Evolutionary conservation across 2,329 filamentous ascomycete genomes (phyloP), one percentile per base, ranked within the genome.

Genomic region (Exophiala spinifera): DNA sequence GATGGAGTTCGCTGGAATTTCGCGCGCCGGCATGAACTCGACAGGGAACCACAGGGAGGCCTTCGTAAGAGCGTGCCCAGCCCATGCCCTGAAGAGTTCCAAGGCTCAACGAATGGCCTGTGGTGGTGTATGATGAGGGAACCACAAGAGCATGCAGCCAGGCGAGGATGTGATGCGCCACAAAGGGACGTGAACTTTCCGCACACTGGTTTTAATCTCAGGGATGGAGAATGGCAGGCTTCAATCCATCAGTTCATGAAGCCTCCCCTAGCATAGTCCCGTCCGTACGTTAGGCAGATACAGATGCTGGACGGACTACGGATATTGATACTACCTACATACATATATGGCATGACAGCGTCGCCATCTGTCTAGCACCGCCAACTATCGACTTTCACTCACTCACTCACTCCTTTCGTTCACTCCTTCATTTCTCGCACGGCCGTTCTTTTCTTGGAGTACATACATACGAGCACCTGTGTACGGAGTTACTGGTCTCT

Each of bases 1-100:
- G 50, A 33, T 46, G 21, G 44, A 25, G 19, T 53, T 21, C 17
- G 44, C 39, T 21, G 14, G 40, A 34, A 44, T 43, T 21, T 54
- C 50, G 57, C 50, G 28, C 46, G 39, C 47, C 34, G 45, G 57
- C 57, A 59, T 59, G 57, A 59, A 59, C 57, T 51, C 31, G 49
- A 42, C 51, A n/a, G 34, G 42, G 36, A 55, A 49, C 51, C 52
- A 19, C 36, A 59, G 48, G n/a, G 40, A 14, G 28, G 49, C 46
- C 34, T 45, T 33, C 44, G 37, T 45, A 39, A 19, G 46, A 49
- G 33, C 36, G 19, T 39, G 17, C 25, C 31, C 36, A 25, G 46
- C 28, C 19, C 43, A 37, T 37, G 39, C 36, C 34, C 47, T 49
- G 42, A 50, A 37, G 15, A 42, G 57, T 54, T 56, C 54, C 51